phyloP scores from a whole-genome alignment of 2,329 filamentous ascomycete species.

The Ophiostoma novo-ulmi region DNA sequence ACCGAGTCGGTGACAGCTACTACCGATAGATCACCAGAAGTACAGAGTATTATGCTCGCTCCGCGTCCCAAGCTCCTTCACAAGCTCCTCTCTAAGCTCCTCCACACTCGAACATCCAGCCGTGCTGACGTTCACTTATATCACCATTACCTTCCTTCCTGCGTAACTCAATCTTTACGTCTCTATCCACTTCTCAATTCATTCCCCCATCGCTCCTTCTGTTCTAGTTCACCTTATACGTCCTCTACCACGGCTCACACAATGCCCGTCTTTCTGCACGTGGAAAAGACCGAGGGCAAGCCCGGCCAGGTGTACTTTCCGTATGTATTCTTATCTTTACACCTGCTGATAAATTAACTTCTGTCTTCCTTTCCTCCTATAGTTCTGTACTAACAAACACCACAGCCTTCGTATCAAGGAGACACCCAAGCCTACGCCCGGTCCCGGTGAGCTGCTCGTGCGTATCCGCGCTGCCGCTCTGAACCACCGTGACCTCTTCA shows the following conservation, averaged over 20 bases:
- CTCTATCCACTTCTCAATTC: not conserved
- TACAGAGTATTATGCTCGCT: not conserved
- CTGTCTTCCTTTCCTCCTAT: not conserved
- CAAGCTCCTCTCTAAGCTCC: not conserved
- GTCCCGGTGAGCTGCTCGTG: slow-evolving; percentile 65
- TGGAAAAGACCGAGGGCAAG: slow-evolving; percentile 65
- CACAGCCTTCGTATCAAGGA: slow-evolving; percentile 55
- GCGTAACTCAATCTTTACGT: not conserved
- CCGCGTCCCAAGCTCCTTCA: not conserved
- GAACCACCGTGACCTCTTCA: slow-evolving; percentile 93
- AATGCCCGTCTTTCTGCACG: slow-evolving; percentile 55
- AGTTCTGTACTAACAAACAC: not conserved
- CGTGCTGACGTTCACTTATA: not conserved
- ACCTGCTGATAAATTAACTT: not conserved
- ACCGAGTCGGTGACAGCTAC: not conserved
- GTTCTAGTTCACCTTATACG: not conserved
- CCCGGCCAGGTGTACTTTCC: slow-evolving; percentile 86
- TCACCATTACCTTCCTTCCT: not conserved
- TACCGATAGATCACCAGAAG: not conserved
- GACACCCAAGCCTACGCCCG: slow-evolving; percentile 58
- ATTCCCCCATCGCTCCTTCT: not conserved
- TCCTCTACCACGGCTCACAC: slow-evolving; percentile 20
- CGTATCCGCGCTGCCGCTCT: slow-evolving; percentile 73
- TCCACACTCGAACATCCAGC: not conserved
- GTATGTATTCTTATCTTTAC: slow-evolving; percentile 38